These are phyloP conservation scores for Spongospora subterranea DNA, from an alignment of 208 protist genomes.

Conservation along the genomic window DNA sequence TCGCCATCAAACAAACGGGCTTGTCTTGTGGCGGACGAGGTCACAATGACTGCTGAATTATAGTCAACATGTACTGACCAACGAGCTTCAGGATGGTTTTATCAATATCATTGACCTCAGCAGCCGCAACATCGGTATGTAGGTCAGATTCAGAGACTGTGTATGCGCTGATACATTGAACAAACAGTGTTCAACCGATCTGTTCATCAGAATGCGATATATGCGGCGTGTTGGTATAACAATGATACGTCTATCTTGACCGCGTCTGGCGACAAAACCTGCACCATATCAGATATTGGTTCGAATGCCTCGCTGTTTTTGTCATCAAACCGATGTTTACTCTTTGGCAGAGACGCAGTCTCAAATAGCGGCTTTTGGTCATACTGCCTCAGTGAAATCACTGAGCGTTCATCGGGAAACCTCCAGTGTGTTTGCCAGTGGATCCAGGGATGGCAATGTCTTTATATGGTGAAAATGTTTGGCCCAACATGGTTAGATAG, in stretches of 20 bases:
- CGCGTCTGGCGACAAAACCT: not conserved
- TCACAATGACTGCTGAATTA: not conserved
- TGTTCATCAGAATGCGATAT: not conserved
- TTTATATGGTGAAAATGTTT: not conserved
- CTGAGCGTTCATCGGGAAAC: not conserved
- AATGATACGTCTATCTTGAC: not conserved
- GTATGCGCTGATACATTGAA: not conserved
- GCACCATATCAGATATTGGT: not conserved
- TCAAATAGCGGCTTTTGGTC: not conserved
- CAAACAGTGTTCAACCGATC: not conserved
- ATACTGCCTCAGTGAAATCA: not conserved
- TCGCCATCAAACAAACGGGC: not conserved
- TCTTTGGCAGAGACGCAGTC: not conserved
- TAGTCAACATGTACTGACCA: not conserved
- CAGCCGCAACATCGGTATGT: not conserved
- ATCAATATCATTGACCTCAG: not conserved
- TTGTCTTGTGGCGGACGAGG: not conserved
- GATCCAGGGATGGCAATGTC: not conserved
- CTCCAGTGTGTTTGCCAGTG: not conserved
- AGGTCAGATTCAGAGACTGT: not conserved
- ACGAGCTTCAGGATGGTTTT: not conserved
- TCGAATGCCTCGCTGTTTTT: not conserved
- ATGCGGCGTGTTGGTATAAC: not conserved
- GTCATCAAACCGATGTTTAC: not conserved
- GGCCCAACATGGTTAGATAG: not conserved